A percentile compares a stretch with the other conserved stretches of the same genome.
These are phyloP conservation scores for Adansonia gregorii DNA, from an alignment of 441 rosid genomes.

Conservation along the genomic window DNA sequence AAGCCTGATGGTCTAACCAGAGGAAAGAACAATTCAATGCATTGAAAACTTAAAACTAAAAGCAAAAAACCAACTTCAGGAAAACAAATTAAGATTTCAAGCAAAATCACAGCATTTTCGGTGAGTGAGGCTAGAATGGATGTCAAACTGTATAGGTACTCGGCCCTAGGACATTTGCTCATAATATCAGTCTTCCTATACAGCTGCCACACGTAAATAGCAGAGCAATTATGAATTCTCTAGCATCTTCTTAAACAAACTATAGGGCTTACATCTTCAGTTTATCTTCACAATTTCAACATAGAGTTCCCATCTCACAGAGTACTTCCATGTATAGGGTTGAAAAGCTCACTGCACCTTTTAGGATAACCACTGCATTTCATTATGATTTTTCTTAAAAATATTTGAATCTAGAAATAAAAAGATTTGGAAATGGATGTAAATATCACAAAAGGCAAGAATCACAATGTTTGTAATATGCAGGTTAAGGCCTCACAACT, in stretches of 20 bases:
- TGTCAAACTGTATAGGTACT: neutral
- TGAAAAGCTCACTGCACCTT: neutral
- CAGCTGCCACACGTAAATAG: neutral
- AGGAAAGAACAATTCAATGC: neutral
- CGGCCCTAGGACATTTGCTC: neutral
- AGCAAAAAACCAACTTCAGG: neutral
- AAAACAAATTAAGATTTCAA: neutral
- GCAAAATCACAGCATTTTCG: neutral
- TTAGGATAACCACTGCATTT: neutral
- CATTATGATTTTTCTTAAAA: neutral
- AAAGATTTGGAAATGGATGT: neutral
- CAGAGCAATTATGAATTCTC: neutral
- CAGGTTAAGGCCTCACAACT: neutral
- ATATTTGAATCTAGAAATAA: neutral
- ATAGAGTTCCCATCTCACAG: neutral
- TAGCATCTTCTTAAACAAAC: neutral
- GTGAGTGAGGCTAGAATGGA: neutral
- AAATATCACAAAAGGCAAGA: neutral
- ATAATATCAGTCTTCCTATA: neutral
- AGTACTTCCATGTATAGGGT: neutral
- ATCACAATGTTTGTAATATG: neutral
- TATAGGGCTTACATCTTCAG: neutral
- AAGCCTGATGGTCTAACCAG: neutral
- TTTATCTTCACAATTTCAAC: constrained; percentile 1
- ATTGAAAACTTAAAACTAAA: neutral